These are phyloP conservation scores for Saccharomyces hybrid DNA, from an alignment of 1,139 yeast species.

Conservation along the genomic window DNA sequence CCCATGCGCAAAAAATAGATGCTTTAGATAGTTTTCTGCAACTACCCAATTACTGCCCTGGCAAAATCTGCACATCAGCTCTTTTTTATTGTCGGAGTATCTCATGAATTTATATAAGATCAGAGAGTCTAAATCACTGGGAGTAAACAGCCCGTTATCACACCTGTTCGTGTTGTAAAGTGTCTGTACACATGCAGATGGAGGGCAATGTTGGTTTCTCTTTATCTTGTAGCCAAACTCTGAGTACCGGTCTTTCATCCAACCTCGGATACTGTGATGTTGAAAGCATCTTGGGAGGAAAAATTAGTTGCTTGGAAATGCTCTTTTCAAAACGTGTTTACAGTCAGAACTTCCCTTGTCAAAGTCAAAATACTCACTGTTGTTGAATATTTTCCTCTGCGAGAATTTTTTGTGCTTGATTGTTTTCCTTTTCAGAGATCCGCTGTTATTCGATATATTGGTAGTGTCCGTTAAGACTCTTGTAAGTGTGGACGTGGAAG, in stretches of 20 bases:
- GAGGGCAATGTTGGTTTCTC: slow-evolving; percentile 17
- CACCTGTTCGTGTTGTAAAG: not conserved
- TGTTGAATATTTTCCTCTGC: not conserved
- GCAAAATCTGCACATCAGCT: slow-evolving; percentile 17
- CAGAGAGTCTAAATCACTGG: slow-evolving; percentile 2
- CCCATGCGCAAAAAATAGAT: slow-evolving; percentile 20
- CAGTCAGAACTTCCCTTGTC: slow-evolving; percentile 6
- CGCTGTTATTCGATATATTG: not conserved
- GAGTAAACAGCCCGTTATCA: not conserved
- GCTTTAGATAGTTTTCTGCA: slow-evolving; percentile 11
- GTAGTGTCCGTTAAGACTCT: not conserved
- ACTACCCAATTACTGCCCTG: slow-evolving; percentile 19
- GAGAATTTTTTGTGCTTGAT: not conserved
- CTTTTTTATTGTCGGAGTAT: slow-evolving; percentile 6
- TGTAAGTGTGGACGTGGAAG: not conserved
- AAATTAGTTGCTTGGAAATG: slow-evolving; percentile 3
- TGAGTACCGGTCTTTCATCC: slow-evolving; percentile 9
- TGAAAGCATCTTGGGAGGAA: slow-evolving; percentile 15
- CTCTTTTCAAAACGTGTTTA: slow-evolving; percentile 6
- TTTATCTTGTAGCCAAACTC: slow-evolving; percentile 12
- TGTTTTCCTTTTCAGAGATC: not conserved
- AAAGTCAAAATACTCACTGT: not conserved
- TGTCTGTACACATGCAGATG: slow-evolving; percentile 8
- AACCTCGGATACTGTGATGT: slow-evolving; percentile 13
- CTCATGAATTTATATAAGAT: slow-evolving; percentile 14